phyloP scores from a whole-genome alignment of 140 eudicot genomes.

The Ambrosia hybrid region DNA sequence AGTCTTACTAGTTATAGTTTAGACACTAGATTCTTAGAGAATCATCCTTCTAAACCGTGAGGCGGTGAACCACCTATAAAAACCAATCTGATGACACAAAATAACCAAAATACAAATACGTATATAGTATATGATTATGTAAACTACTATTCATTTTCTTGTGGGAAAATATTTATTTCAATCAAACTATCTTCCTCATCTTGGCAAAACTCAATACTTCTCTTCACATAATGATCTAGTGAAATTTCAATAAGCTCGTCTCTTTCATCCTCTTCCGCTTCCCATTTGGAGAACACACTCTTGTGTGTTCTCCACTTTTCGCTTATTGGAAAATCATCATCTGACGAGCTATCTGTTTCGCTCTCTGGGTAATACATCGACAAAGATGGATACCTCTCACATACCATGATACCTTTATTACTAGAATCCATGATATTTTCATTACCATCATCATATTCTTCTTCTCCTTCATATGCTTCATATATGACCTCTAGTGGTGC shows the following conservation, averaged over 20 bases:
- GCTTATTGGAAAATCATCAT: constrained; percentile 44
- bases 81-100: constrained; percentile 1
- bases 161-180: constrained; percentile 65
- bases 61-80: neutral
- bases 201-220: constrained; percentile 25
- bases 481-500: constrained; percentile 89
- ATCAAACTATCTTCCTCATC: constrained; percentile 80
- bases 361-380: constrained; percentile 73
- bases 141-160: constrained; percentile 28
- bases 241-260: constrained; percentile 84
- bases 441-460: constrained; percentile 11
- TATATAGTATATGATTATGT: constrained; percentile 7
- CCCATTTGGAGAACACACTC: constrained; percentile 47
- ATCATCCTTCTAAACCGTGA: neutral
- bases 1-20: neutral
- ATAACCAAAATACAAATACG: neutral
- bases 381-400: constrained; percentile 53
- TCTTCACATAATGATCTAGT: constrained; percentile 45
- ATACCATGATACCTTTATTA: constrained; percentile 9
- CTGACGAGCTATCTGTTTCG: constrained; percentile 60
- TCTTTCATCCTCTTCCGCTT: constrained; percentile 39
- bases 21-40: neutral
- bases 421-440: constrained; percentile 27
- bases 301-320: constrained; percentile 50
- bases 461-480: constrained; percentile 78